A percentile compares a stretch with the other conserved stretches of the same genome.
phyloP scores from a whole-genome alignment of 345 rosid species.

The Rhizophora mangle region DNA sequence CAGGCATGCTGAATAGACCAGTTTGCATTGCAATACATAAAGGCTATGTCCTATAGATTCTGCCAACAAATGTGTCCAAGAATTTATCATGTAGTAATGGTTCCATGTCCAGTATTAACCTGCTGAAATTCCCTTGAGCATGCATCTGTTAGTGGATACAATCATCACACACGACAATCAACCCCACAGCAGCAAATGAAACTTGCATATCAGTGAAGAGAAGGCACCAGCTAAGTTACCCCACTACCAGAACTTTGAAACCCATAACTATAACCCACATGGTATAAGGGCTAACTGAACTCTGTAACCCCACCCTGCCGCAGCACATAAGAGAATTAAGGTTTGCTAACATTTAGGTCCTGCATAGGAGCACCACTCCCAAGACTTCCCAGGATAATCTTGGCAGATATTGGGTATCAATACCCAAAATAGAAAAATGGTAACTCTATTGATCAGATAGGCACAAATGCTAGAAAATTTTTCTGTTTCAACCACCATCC shows the following conservation, averaged over 20 bases:
- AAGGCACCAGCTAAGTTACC: neutral
- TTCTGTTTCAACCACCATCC: neutral
- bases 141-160: conserved; percentile 10
- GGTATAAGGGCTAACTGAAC: no score
- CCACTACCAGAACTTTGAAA: conserved; percentile 15
- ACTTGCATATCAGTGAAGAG: neutral
- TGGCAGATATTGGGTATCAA: conserved; percentile 7
- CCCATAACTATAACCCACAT: conserved; percentile 6
- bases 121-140: conserved; percentile 7
- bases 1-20: neutral
- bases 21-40: neutral
- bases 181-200: conserved; percentile 12
- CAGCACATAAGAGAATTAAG: conserved; percentile 9
- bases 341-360: neutral
- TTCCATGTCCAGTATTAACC: neutral
- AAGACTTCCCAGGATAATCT: conserved; percentile 13
- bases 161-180: conserved; percentile 2
- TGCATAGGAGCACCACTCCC: conserved; percentile 19
- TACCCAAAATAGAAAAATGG: neutral
- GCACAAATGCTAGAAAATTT: neutral
- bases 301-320: conserved; percentile 8
- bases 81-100: neutral
- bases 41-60: neutral
- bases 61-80: neutral
- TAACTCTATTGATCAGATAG: neutral